Base-by-base conservation (phyloP, 768 basidiomycete species). In the Mycena sanguinolenta region DNA sequence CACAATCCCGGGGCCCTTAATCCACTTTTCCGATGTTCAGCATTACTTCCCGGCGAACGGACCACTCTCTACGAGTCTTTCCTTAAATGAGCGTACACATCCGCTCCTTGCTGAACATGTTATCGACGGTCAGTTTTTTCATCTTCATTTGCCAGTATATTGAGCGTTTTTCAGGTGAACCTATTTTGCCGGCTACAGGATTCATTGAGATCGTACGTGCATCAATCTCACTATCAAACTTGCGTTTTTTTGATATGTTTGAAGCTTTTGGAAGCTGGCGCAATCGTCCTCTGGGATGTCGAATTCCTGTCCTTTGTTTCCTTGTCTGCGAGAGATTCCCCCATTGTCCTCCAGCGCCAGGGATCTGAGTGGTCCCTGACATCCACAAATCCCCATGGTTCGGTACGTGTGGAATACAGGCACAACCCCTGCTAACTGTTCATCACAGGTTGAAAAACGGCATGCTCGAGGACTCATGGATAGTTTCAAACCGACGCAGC, bases 381-480 rank as follows among this genome's bases (percentile, higher is more conserved):
- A n/a, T n/a, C n/a, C n/a, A n/a, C n/a, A n/a, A n/a, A n/a, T n/a
- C n/a, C n/a, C n/a, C n/a, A n/a, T n/a, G n/a, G n/a, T n/a, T n/a
- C n/a, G n/a, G n/a, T n/a, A n/a, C n/a, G n/a, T n/a, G n/a, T n/a
- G n/a, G n/a, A n/a, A n/a, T n/a, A n/a, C n/a, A n/a, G n/a, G n/a
- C n/a, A n/a, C n/a, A n/a, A n/a, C n/a, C n/a, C n/a, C n/a, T n/a
- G n/a, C n/a, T n/a, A n/a, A n/a, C n/a, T n/a, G n/a, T n/a, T n/a
- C n/a, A n/a, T n/a, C n/a, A n/a, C n/a, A n/a, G n/a, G n/a, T n/a
- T n/a, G n/a, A n/a, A n/a, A n/a, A n/a, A n/a, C n/a, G n/a, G n/a
- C 69, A 70, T 52, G 69, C 69, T 16, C 69, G 63, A 13, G 69
- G 69, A 0, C 65, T 60, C 27, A 65, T 65, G 58, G 69, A 70